A percentile compares a stretch with the other conserved stretches of the same genome.
Evolutionary conservation across 225 moss, liverwort and hornwort species (phyloP).

Genomic region (Straminergon stramineum): DNA sequence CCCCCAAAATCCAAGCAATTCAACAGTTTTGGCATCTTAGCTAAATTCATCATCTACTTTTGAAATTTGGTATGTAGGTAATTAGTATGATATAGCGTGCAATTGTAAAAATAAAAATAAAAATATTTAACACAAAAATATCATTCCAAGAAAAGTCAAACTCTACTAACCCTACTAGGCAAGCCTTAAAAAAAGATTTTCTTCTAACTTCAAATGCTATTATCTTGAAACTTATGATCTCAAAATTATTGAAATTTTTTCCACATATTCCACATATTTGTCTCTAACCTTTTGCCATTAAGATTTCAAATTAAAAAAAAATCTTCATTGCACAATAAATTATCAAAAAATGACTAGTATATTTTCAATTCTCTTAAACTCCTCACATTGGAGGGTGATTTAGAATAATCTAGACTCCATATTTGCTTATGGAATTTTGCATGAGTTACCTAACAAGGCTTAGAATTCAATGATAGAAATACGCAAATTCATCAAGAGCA

Average conservation of each 20-base stretch:
- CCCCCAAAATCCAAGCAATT: background rate
- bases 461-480: background rate
- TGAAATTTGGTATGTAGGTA: too few relatives aligned
- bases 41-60: background rate
- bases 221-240: background rate
- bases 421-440: background rate
- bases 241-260: background rate
- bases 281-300: background rate
- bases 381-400: rapidly evolving
- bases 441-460: too few relatives aligned
- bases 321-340: background rate
- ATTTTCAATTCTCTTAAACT: background rate
- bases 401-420: background rate
- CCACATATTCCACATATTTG: background rate
- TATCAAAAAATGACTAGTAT: background rate
- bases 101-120: background rate
- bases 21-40: background rate
- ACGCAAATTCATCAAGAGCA: background rate
- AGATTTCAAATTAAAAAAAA: background rate
- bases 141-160: background rate
- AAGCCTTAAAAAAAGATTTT: background rate
- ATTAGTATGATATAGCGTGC: background rate
- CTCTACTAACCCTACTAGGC: rapidly evolving
- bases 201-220: background rate
- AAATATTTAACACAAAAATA: background rate